Evolutionary conservation across 1,284 basidiomycete species (phyloP), one percentile per base, ranked within the genome.

Genomic region (Flammula alnicola): DNA sequence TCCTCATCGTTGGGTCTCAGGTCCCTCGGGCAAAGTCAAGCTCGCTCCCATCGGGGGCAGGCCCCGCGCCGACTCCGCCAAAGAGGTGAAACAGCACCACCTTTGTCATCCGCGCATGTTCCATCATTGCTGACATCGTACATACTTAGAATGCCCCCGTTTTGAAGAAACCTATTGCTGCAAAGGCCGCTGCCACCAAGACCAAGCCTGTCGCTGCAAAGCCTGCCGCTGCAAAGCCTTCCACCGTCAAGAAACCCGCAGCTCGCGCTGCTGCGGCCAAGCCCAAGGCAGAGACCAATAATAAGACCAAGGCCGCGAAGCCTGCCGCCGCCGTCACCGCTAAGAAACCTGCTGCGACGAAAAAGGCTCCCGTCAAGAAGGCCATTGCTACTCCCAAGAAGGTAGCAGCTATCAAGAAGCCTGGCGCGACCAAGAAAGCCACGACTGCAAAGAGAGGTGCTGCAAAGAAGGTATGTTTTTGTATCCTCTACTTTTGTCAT

Each of bases 1-100:
- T 36, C 50, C 27, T 38, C 26, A 30, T 22, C 26, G 3, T 14
- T 41, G 47, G 72, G 80, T 47, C 76, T 79, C 60, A 80, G 91
- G 91, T 57, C 75, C 79, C 19, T 84, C 79, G 7, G 91, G 91
- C 50, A 89, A 88, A 67, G 80, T 93, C 66, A 92, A 90, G 75
- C 71, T 77, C 49, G 70, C 74, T 50, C 73, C 74, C 61, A 79
- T 75, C 75, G 84, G 12, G 66, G 71, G 29, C 29, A 31, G 5
- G 83, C 52, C 39, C n/a, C 82, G 70, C 56, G 66, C 70, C 16
- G 76, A 79, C 54, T 73, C 80, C 51, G 68, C 78, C 44, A 88
- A 90, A 68, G 88, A 92, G 85, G 88, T 86, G 43, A 38, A 73
- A 37, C 31, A 42, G 58, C 9, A 29, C 19, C 26, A 4, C 14